A percentile compares a stretch with the other conserved stretches of the same genome.
Conservation (phyloP, 2,329 filamentous ascomycete species). For the Alternaria panax region DNA sequence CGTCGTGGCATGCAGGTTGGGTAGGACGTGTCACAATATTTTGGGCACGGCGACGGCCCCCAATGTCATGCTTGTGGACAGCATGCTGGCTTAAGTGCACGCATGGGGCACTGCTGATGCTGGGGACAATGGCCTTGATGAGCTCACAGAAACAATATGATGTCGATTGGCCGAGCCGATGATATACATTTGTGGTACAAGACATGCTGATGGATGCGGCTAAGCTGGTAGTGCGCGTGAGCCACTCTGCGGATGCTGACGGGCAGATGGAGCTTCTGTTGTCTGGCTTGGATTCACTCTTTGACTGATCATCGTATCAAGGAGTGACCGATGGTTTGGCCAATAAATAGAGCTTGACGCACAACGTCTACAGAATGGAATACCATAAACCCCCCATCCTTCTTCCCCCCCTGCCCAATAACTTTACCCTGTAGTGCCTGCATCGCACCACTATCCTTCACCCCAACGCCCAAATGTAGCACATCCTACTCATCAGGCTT, state of each 20-base stretch:
- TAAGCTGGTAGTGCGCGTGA: background rate
- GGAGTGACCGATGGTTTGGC: background rate
- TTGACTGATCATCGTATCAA: background rate
- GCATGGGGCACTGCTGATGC: background rate
- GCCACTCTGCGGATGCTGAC: background rate
- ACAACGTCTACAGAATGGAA: background rate
- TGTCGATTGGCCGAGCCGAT: background rate
- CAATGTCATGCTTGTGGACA: no score
- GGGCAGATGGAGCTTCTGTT: background rate
- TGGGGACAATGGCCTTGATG: background rate
- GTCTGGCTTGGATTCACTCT: background rate
- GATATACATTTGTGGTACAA: background rate
- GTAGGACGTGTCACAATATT: background rate
- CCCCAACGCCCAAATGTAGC: slow-evolving; percentile 31
- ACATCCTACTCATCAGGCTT: slow-evolving; percentile 33
- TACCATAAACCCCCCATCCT: background rate
- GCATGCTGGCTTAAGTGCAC: background rate
- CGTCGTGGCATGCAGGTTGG: background rate
- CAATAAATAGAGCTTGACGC: background rate
- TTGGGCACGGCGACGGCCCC: background rate
- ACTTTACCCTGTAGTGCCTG: slow-evolving; percentile 16
- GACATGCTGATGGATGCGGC: background rate
- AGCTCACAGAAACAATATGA: background rate
- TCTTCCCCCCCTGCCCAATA: background rate
- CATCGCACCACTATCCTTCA: slow-evolving; percentile 19